Evolutionary conservation across 495 filamentous ascomycete species (phyloP), one percentile per base, ranked within the genome.

Genomic region (Xeromyces bisporus): DNA sequence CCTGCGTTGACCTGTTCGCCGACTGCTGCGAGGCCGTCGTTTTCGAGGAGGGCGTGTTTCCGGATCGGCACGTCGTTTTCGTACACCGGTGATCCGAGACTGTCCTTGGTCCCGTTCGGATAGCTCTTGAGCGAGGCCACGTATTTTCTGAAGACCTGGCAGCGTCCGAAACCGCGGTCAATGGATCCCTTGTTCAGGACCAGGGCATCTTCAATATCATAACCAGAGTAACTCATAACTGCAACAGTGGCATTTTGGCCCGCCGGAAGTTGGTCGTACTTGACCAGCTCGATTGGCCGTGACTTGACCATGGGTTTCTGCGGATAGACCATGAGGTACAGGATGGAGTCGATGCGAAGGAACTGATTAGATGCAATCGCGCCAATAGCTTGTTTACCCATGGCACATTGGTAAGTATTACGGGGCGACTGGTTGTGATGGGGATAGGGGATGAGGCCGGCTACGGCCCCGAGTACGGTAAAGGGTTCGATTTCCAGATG

Each of bases 361-460:
- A 93, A 92, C 51, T 96, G 91, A 45, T 99, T 99, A 39, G 89
- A 84, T 8, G 87, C 86, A 49, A 96, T 93, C 12, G 87, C 83
- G 29, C 89, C 89, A 50, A 99, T 94, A 11, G 89, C 89, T 79
- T 99, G 89, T 57, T 99, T 99, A 64, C 89, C 89, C 89, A 99
- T 99, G 55, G 89, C 89, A 53, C 91, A 94, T 60, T 97, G 89
- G 47, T 99, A 99, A 6, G 89, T 99, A 50, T 99, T 99, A 60
- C 89, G 75, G 6, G 89, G 89, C 3, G 89, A 99, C 53, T 99
- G 89, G 53, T 99, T 99, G 62, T 99, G 89, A 56, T 99, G 91
- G 7, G 89, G 89, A 47, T 94, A 99, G 3, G 89, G 89, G 43
- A 99, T 96, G 13, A 99, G 63, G 23, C 89, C 87, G 23, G 89